Evolutionary conservation across 2,329 filamentous ascomycete genomes (phyloP), one percentile per base, ranked within the genome.

Genomic region (Coniochaeta sp.): DNA sequence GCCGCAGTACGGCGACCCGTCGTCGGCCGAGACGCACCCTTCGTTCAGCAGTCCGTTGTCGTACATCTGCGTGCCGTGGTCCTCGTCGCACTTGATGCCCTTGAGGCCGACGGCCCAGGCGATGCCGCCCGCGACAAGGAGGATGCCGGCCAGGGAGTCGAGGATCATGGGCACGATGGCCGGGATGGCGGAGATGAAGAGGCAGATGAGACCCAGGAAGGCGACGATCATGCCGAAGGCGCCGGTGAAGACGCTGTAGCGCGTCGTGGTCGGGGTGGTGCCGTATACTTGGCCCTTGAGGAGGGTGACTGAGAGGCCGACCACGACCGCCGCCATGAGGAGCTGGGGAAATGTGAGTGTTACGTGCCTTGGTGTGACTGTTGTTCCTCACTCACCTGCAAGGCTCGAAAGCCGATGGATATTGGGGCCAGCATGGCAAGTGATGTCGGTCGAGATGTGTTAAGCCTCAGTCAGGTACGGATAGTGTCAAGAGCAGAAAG

Each of bases 111-210:
- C 12, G 0, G 70, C 70, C 63, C 72, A 60, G 33, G 70, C 70
- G 38, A 73, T 72, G 56, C 65, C 71, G 19, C 66, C 71, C 4
- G 71, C 71, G 34, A 73, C 66, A 47, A 69, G 73, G 56, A 73
- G 67, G 9, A 71, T 59, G 1, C 67, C 66, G 4, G 70, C 68
- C 9, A 73, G 60, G 1, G 62, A 67, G 57, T 73, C 71, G 8
- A 62, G 63, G 9, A 55, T 66, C 58, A 70, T 63, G 22, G 68
- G 58, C n/a, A 65, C 64, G 0, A 71, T 31, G 2, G 57, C 52
- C 1, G 71, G 70, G 8, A 73, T 66, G 58, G 66, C 67, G 28
- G 72, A 67, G 61, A 72, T 28, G 59, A 70, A 68, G 11, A 72
- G 36, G 16, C 65, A 61, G 6, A 65, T 63, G 33, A 71, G 59